Evolutionary conservation across 345 rosid genomes (phyloP).

Genomic region (Populus pruinosa): DNA sequence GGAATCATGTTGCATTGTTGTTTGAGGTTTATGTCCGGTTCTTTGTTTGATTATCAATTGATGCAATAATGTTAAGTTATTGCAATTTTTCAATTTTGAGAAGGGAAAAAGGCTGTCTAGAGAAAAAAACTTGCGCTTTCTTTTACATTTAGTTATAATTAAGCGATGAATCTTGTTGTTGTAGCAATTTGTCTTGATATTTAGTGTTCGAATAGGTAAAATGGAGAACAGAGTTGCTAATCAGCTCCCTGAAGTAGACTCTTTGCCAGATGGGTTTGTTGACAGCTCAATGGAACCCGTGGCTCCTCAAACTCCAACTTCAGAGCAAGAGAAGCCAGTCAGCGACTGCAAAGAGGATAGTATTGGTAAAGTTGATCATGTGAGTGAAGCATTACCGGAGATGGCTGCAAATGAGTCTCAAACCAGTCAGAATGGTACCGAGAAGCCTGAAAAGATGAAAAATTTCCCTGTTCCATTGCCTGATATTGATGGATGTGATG

Average conservation of each 20-base stretch:
- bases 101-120: not conserved
- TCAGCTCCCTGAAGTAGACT: constrained; percentile 86
- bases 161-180: not conserved
- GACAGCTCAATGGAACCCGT: constrained; percentile 56
- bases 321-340: constrained; percentile 41
- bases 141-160: not conserved
- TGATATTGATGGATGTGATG: constrained; percentile 43
- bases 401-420: constrained; percentile 20
- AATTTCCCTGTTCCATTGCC: constrained; percentile 69
- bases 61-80: not conserved
- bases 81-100: no score
- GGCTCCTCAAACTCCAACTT: constrained; percentile 47
- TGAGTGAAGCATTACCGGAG: constrained; percentile 15
- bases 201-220: constrained; percentile 16
- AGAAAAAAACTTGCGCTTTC: not conserved
- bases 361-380: constrained; percentile 16
- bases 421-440: constrained; percentile 26
- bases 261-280: constrained; percentile 92
- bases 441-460: constrained; percentile 47
- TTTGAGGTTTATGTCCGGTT: not conserved
- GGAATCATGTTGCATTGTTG: not conserved
- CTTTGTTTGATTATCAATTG: not conserved
- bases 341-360: constrained; percentile 30
- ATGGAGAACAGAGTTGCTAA: constrained; percentile 63
- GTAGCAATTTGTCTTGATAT: not conserved